phyloP scores from a whole-genome alignment of 495 filamentous ascomycete species.

The Symbiotaphrina buchneri region DNA sequence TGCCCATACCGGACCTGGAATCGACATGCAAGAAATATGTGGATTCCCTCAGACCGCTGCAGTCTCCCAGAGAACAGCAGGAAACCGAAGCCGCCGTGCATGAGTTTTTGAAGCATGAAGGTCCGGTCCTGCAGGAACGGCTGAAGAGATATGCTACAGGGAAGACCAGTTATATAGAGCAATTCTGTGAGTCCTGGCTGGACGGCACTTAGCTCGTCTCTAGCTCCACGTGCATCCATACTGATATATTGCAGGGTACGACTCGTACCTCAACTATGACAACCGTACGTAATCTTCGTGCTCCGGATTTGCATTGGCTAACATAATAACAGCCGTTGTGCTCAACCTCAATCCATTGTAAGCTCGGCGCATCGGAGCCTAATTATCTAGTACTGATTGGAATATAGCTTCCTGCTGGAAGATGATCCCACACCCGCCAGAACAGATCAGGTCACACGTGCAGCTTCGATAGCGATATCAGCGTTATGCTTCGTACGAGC shows the following conservation, averaged over 20 bases:
- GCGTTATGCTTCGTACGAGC: constrained; percentile 83
- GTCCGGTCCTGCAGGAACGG: constrained; percentile 66
- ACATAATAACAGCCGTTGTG: constrained; percentile 41
- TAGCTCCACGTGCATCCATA: too few species aligned
- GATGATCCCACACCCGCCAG: constrained; percentile 92
- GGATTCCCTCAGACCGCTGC: constrained; percentile 58
- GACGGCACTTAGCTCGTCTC: too few species aligned
- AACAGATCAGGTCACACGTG: constrained; percentile 88
- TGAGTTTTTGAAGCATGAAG: constrained; percentile 72
- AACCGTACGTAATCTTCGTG: constrained; percentile 32
- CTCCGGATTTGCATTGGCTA: not conserved
- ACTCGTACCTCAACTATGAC: constrained; percentile 94
- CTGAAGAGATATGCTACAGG: constrained; percentile 83
- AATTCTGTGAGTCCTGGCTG: constrained; percentile 62
- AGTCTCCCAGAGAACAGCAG: constrained; percentile 57
- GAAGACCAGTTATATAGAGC: constrained; percentile 92
- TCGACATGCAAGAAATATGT: constrained; percentile 61
- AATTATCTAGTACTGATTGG: not conserved
- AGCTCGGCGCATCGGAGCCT: not conserved
- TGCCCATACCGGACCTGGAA: constrained; percentile 88
- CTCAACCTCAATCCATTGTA: constrained; percentile 86
- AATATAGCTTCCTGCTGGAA: constrained; percentile 57
- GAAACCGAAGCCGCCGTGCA: constrained; percentile 61
- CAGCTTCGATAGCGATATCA: constrained; percentile 79
- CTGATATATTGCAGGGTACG: constrained; percentile 48